These are phyloP conservation scores for Sporisorium exsertum DNA, from an alignment of 1,284 basidiomycete genomes.

Conservation along the genomic window DNA sequence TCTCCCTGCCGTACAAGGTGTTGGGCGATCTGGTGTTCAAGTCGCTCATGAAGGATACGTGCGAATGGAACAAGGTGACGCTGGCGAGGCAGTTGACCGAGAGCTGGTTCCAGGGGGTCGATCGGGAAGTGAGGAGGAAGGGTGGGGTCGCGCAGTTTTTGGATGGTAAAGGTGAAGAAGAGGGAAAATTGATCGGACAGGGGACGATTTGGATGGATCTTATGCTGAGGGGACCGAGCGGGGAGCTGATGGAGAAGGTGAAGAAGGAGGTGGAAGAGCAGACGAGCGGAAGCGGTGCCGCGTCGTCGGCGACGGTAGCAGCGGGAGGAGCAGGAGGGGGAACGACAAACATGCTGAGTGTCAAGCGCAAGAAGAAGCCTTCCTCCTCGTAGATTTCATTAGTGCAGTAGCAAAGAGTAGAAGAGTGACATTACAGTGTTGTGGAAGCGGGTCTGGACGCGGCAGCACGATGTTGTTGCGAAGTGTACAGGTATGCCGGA, in stretches of 20 bases:
- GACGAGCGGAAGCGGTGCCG: neutral
- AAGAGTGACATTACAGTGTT: neutral
- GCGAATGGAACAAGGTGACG: conserved; percentile 52
- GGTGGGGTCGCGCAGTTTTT: conserved; percentile 35
- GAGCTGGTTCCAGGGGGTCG: conserved; percentile 50
- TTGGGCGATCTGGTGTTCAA: conserved; percentile 56
- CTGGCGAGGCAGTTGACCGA: conserved; percentile 44
- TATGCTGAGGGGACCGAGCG: conserved; percentile 22
- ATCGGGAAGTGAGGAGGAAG: conserved; percentile 51
- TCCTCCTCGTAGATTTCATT: neutral
- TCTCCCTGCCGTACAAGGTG: conserved; percentile 53
- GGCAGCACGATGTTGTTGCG: conserved; percentile 23
- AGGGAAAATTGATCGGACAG: conserved; percentile 18
- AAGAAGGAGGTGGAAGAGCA: conserved; percentile 14
- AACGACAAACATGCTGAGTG: conserved; percentile 36
- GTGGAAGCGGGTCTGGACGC: neutral
- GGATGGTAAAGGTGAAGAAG: neutral
- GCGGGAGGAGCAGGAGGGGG: neutral
- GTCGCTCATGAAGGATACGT: conserved; percentile 60
- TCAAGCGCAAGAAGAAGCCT: conserved; percentile 52
- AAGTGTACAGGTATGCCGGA: conserved; percentile 40
- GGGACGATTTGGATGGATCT: conserved; percentile 48
- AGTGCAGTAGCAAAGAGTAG: neutral
- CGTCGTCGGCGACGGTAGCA: neutral
- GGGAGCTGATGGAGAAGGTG: conserved; percentile 21